Percentiles rank a stretch among this genome's conserved stretches.
Evolutionary conservation across 2,329 filamentous ascomycete genomes (phyloP).

Genomic region (Daldinia sp.): DNA sequence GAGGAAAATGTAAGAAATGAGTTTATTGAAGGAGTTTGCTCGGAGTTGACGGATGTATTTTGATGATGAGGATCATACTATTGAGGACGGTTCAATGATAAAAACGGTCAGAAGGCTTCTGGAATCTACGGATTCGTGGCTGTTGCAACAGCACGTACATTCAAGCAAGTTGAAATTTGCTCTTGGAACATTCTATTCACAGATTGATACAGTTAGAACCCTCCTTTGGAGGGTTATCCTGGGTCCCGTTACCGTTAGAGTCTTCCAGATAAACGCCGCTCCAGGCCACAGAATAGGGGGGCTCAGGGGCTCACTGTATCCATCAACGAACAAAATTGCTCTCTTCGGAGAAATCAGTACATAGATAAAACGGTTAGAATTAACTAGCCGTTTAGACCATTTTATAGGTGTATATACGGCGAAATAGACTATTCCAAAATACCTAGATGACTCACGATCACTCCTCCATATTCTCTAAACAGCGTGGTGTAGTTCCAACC

Average conservation of each 20-base stretch:
- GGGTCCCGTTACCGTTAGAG: background rate
- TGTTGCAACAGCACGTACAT: background rate
- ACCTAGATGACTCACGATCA: background rate
- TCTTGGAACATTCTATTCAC: no score
- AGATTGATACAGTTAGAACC: background rate
- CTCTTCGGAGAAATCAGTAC: background rate
- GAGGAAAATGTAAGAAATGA: background rate
- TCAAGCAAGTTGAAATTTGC: background rate
- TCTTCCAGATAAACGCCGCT: background rate
- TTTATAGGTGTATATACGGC: background rate
- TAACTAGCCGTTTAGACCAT: background rate
- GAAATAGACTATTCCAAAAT: background rate
- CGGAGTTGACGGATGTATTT: conserved; percentile 1
- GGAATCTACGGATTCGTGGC: background rate
- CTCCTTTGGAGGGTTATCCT: background rate
- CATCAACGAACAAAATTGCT: background rate
- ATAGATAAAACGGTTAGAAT: background rate
- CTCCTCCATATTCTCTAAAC: background rate
- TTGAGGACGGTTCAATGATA: background rate
- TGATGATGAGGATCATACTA: background rate
- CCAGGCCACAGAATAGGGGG: background rate
- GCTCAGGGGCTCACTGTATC: background rate
- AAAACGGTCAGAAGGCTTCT: background rate
- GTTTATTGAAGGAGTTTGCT: conserved; percentile 1
- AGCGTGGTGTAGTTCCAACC: background rate